Evolutionary conservation across 768 basidiomycete genomes (phyloP), one percentile per base, ranked within the genome.

Genomic region (Chalciporus piperatus): DNA sequence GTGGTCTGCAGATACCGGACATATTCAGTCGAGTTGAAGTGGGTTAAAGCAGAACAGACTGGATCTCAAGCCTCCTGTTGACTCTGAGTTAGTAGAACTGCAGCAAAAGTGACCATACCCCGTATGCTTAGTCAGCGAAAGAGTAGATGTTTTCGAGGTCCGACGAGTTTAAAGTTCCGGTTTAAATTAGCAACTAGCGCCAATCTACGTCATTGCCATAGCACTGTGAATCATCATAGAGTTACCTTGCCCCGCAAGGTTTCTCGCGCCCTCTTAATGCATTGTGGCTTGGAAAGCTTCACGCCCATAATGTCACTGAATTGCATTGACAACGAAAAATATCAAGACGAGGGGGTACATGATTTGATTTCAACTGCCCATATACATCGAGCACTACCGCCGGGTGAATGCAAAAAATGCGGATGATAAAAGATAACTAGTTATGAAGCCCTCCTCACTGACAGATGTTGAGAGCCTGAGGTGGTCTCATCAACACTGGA

Each of bases 1-100:
- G 87, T 32, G 89, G 85, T 70, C 93, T 83, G 70, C 93, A 95
- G 57, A 98, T 96, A 54, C 92, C 93, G 47, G 92, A 87, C 92
- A 93, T 92, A 42, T 35, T 40, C 30, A 25, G 23, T 64, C 50
- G 14, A 42, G 37, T 33, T 17, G 19, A 38, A 37, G 48, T 51
- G 44, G 38, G 43, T 49, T 32, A 38, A 45, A 50, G 14, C 27
- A 30, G 16, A 35, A 25, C 27, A 46, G 22, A 37, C 35, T 37
- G 6, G n/a, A 8, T 16, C 14, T 16, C 14, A n/a, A 37, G 35
- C 33, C 17, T n/a, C 40, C 32, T 37, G 22, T 14, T 17, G 32
- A 4, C 17, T 54, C 55, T 65, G 62, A 59, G 58, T 67, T 55
- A 67, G 52, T 56, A 49, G 25, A 38, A 8, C 37, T 41, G n/a